Evolutionary conservation across 176 grass and related monocot genomes (phyloP).

Genomic region (Sorghum bicolor): Sorghum_bicolor_NCBIv3 NC_012872.2:2073001-2073500

Average conservation of each 20-base stretch:
- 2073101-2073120: slow-evolving; percentile 74
- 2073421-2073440: slow-evolving; percentile 46
- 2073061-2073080: slow-evolving; percentile 64
- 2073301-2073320: slow-evolving; percentile 5
- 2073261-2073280: slow-evolving; percentile 61
- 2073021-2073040: slow-evolving; percentile 3
- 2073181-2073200: slow-evolving; percentile 71
- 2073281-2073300: slow-evolving; percentile 41
- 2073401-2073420: slow-evolving; percentile 58
- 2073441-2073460: slow-evolving; percentile 41
- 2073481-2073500: slow-evolving; percentile 37
- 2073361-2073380: slow-evolving; percentile 23
- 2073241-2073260: slow-evolving; percentile 63
- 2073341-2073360: neutral
- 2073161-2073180: slow-evolving; percentile 62
- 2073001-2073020: neutral
- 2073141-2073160: slow-evolving; percentile 49
- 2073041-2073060: slow-evolving; percentile 59
- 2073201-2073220: slow-evolving; percentile 92
- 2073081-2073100: slow-evolving; percentile 58
- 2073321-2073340: neutral
- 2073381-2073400: slow-evolving; percentile 76
- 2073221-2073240: slow-evolving; percentile 80
- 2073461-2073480: slow-evolving; percentile 27
- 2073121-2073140: slow-evolving; percentile 51